Conservation (phyloP, 148 eudicot genomes). For the Chenopodium quinoa region DNA sequence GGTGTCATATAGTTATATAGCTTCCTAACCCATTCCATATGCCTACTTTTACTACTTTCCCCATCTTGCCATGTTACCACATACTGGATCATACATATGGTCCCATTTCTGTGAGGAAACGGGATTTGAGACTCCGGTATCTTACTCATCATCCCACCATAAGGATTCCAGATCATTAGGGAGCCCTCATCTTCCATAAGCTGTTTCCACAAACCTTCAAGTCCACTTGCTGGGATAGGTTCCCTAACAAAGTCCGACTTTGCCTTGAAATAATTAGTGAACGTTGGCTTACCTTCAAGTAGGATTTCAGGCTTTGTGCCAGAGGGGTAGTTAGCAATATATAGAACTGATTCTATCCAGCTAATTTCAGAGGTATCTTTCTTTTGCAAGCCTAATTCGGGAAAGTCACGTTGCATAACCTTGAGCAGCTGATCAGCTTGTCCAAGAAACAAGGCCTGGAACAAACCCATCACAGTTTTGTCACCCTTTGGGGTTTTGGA, state of each 20-base stretch:
- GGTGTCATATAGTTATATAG: slow-evolving; percentile 36
- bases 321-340: slow-evolving; percentile 31
- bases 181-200: slow-evolving; percentile 27
- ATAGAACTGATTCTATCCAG: slow-evolving; percentile 41
- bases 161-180: slow-evolving; percentile 38
- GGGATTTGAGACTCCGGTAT: slow-evolving; percentile 36
- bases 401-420: slow-evolving; percentile 31
- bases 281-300: slow-evolving; percentile 32
- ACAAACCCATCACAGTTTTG: slow-evolving; percentile 34
- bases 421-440: slow-evolving; percentile 26
- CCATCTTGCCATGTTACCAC: slow-evolving; percentile 34
- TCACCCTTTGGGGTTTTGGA: slow-evolving; percentile 32
- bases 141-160: slow-evolving; percentile 38
- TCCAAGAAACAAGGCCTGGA: slow-evolving; percentile 36
- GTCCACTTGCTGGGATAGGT: slow-evolving; percentile 29
- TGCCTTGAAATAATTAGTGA: slow-evolving; percentile 35
- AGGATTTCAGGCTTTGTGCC: slow-evolving; percentile 34
- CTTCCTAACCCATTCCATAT: slow-evolving; percentile 33
- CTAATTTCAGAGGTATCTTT: slow-evolving; percentile 32
- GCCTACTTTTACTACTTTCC: slow-evolving; percentile 25
- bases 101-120: slow-evolving; percentile 43
- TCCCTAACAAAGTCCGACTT: slow-evolving; percentile 32
- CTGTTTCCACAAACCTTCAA: slow-evolving; percentile 36
- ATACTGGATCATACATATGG: slow-evolving; percentile 31
- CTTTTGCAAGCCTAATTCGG: slow-evolving; percentile 29